Conservation (phyloP, 257 asterid species). For the Fraxinus quadrangulata region DNA sequence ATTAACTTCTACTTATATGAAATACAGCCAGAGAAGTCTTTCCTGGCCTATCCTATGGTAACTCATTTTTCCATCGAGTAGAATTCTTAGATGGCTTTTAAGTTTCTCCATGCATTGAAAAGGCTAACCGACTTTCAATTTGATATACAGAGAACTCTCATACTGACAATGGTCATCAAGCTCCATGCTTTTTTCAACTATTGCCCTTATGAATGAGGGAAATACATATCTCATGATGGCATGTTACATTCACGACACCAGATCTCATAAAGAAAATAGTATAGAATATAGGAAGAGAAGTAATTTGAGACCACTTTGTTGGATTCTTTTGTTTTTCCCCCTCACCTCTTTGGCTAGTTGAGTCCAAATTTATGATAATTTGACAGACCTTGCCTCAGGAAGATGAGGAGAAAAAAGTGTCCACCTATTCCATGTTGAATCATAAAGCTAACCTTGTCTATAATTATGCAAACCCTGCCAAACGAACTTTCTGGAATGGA, state of each 20-base stretch:
- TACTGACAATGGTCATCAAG: background rate
- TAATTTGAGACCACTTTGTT: background rate
- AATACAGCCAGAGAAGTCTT: background rate
- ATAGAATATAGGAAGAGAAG: background rate
- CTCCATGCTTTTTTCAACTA: background rate
- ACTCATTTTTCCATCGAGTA: background rate
- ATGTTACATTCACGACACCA: background rate
- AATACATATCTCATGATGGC: background rate
- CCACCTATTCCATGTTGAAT: background rate
- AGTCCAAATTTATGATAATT: background rate
- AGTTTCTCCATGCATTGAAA: background rate
- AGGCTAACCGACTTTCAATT: background rate
- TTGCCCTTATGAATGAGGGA: background rate
- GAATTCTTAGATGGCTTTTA: background rate
- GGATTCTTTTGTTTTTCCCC: background rate
- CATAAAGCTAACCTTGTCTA: constrained; percentile 78
- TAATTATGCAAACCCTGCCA: constrained; percentile 83
- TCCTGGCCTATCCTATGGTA: background rate
- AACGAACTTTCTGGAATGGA: constrained; percentile 74
- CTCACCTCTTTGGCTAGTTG: background rate
- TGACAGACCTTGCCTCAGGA: constrained; percentile 10
- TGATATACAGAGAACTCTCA: background rate
- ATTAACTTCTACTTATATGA: no score
- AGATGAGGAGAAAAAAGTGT: background rate
- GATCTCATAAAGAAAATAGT: background rate